Conservation (phyloP, 202 grass and related monocot species). For the Dendrocalamus latiflorus region DNA sequence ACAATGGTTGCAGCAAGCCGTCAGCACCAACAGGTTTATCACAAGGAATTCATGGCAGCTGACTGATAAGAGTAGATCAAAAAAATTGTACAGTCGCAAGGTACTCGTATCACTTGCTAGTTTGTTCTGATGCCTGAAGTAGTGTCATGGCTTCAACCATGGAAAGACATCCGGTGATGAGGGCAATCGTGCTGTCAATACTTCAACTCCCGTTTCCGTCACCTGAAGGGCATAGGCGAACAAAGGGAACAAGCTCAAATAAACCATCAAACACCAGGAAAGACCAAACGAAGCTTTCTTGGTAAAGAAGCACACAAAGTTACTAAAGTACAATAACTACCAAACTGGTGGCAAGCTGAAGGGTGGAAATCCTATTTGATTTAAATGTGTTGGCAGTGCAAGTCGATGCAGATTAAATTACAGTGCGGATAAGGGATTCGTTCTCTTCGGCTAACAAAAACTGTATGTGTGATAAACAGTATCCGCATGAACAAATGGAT, state of each 20-base stretch:
- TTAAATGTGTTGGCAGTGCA: not conserved
- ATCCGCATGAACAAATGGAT: not conserved
- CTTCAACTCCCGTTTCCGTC: slow-evolving; percentile 83
- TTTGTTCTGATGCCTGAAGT: not conserved
- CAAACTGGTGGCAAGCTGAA: not conserved
- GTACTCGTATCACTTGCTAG: slow-evolving; percentile 2
- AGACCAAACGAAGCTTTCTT: not conserved
- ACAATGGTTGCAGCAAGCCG: not conserved
- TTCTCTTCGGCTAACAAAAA: not conserved
- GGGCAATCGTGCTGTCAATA: slow-evolving; percentile 74
- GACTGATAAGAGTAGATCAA: not conserved
- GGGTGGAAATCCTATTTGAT: not conserved
- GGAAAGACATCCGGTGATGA: slow-evolving; percentile 85
- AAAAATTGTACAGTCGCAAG: not conserved
- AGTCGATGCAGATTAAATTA: not conserved
- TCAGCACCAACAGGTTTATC: not conserved
- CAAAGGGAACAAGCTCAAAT: not conserved
- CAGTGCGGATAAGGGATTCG: not conserved
- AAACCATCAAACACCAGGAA: not conserved
- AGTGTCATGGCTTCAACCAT: slow-evolving; percentile 60
- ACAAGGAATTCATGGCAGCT: not conserved
- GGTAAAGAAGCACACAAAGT: not conserved
- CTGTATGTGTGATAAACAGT: not conserved
- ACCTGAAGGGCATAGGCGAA: slow-evolving; percentile 50
- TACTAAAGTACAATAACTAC: not conserved